Percentiles rank a stretch among this genome's conserved stretches.
These are phyloP conservation scores for Phalaenopsis hybrid DNA, from an alignment of 116 monocot genomes.

Conservation along the genomic window DNA sequence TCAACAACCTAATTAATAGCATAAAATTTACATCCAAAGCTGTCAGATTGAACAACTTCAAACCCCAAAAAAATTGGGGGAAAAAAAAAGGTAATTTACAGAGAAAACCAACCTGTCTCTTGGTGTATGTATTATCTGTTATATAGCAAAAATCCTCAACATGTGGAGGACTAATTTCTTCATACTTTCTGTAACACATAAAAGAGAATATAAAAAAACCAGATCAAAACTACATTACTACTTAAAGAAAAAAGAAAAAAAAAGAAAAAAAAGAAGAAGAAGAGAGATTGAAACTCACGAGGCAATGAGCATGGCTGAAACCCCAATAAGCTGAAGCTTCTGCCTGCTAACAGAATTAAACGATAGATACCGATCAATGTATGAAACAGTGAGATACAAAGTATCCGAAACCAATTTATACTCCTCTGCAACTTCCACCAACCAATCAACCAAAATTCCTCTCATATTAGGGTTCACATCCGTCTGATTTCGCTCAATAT, in stretches of 20 bases:
- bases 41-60: background rate
- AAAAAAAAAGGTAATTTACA: background rate
- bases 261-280: no score
- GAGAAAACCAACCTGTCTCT: slow-evolving; percentile 28
- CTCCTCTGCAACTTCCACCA: slow-evolving; percentile 78
- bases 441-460: slow-evolving; percentile 77
- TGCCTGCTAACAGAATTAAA: slow-evolving; percentile 32
- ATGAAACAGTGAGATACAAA: slow-evolving; percentile 59
- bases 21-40: background rate
- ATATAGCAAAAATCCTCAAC: slow-evolving; percentile 73
- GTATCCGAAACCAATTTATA: slow-evolving; percentile 61
- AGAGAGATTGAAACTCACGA: slow-evolving; percentile 37
- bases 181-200: slow-evolving; percentile 57
- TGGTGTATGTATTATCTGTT: slow-evolving; percentile 74
- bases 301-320: slow-evolving; percentile 54
- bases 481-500: slow-evolving; percentile 50
- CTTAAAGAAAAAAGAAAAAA: background rate
- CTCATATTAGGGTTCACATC: slow-evolving; percentile 76
- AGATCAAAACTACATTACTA: background rate
- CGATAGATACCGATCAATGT: slow-evolving; percentile 80
- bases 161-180: slow-evolving; percentile 65
- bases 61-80: background rate
- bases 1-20: slow-evolving; percentile 27
- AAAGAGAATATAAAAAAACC: background rate
- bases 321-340: slow-evolving; percentile 79